Evolutionary conservation across 192 early-diverging fungal genomes (phyloP).

Genomic region (Entomortierella chlamydospora): DNA sequence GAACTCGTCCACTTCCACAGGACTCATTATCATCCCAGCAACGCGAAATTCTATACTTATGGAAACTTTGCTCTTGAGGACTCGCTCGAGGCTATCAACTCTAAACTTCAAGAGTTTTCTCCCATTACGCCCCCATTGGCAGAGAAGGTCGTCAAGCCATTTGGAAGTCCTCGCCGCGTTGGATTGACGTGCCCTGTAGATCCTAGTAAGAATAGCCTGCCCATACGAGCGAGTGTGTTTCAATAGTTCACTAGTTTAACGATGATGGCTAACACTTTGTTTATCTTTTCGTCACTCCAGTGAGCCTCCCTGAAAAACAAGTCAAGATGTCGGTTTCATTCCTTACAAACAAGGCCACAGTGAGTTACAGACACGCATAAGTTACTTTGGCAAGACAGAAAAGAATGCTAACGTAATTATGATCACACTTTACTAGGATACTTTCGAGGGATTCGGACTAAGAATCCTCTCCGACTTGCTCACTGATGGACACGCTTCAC

Average conservation of each 20-base stretch:
- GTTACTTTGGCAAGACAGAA: neutral
- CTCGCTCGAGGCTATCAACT: constrained; percentile 78
- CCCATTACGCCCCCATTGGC: constrained; percentile 59
- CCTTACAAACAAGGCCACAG: constrained; percentile 76
- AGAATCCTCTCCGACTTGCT: constrained; percentile 83
- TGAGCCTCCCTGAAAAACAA: constrained; percentile 81
- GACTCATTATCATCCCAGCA: constrained; percentile 92
- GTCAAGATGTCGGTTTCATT: constrained; percentile 80
- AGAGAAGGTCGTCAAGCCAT: constrained; percentile 67
- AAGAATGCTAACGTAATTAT: neutral
- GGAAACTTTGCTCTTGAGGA: constrained; percentile 83
- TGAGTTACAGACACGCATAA: constrained; percentile 27
- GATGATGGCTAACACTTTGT: neutral
- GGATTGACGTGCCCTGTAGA: constrained; percentile 71
- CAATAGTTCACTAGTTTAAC: neutral
- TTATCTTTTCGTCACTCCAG: constrained; percentile 37
- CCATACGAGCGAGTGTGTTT: neutral
- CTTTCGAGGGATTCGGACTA: constrained; percentile 87
- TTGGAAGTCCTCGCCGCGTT: constrained; percentile 60
- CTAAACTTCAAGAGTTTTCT: constrained; percentile 68
- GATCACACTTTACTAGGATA: constrained; percentile 61
- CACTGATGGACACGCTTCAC: constrained; percentile 88
- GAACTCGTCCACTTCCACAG: constrained; percentile 87
- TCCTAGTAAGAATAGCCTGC: constrained; percentile 64
- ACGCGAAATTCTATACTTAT: constrained; percentile 92